These are phyloP conservation scores for Nitzschia sp. DNA, from an alignment of 108 stramenopile species.

Conservation along the genomic window DNA sequence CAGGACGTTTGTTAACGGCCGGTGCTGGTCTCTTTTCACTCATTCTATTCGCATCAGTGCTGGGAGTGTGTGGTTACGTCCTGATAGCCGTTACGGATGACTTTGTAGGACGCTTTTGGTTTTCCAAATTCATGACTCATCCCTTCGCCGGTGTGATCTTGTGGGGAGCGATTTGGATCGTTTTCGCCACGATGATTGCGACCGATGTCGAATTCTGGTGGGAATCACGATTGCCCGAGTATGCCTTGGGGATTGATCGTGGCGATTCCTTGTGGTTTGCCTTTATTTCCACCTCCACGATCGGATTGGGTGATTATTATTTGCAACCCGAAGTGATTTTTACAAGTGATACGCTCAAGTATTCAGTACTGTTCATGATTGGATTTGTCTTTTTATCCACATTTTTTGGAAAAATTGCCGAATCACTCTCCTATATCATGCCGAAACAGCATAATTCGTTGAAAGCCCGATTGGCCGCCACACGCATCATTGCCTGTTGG, in stretches of 20 bases:
- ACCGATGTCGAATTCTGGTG: slow-evolving; percentile 16
- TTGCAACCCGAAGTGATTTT: slow-evolving; percentile 40
- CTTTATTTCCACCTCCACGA: slow-evolving; percentile 44
- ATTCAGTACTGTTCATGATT: slow-evolving; percentile 22
- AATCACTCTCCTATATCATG: background rate
- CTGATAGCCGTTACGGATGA: slow-evolving; percentile 35
- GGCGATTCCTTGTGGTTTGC: slow-evolving; percentile 53
- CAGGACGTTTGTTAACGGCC: slow-evolving; percentile 34
- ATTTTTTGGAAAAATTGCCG: slow-evolving; percentile 35
- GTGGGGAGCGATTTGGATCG: slow-evolving; percentile 43
- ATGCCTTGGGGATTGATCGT: background rate
- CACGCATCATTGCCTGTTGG: slow-evolving; percentile 1
- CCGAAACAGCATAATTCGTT: slow-evolving; percentile 6
- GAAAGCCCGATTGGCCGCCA: background rate
- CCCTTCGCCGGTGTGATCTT: slow-evolving; percentile 14
- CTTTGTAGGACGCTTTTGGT: slow-evolving; percentile 5
- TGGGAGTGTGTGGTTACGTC: slow-evolving; percentile 34
- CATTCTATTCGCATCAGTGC: slow-evolving; percentile 34
- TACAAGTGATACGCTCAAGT: slow-evolving; percentile 18
- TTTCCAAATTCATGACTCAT: background rate
- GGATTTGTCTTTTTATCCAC: slow-evolving; percentile 28
- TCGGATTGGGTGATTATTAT: slow-evolving; percentile 52
- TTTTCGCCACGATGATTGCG: slow-evolving; percentile 4
- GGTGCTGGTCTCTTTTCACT: slow-evolving; percentile 43
- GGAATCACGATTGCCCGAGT: slow-evolving; percentile 10